phyloP scores from a whole-genome alignment of 768 basidiomycete species.

The Tylopilus rubrobrunneus region DNA sequence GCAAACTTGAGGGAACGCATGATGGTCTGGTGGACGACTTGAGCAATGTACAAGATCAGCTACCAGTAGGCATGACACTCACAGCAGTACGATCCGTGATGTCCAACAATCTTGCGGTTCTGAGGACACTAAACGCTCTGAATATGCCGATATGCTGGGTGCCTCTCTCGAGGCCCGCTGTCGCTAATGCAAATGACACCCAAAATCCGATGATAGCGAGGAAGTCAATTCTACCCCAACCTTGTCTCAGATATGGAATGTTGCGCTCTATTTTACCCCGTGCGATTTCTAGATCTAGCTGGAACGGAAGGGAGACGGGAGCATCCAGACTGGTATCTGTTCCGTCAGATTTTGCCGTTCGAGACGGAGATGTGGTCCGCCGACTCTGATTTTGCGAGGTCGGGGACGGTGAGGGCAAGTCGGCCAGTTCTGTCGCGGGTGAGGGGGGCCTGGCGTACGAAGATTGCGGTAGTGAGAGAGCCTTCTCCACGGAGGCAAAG shows the following conservation, averaged over 20 bases:
- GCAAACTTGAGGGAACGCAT: constrained; percentile 90
- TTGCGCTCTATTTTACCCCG: constrained; percentile 58
- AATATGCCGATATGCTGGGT: constrained; percentile 78
- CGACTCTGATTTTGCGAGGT: not conserved
- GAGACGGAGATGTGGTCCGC: constrained; percentile 46
- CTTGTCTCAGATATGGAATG: constrained; percentile 86
- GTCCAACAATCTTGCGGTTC: constrained; percentile 76
- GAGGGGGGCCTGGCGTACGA: constrained; percentile 16
- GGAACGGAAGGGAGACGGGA: constrained; percentile 58
- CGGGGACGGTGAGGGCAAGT: constrained; percentile 4
- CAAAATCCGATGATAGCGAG: constrained; percentile 85
- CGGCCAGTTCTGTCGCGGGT: constrained; percentile 9
- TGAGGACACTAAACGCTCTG: constrained; percentile 80
- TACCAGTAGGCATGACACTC: constrained; percentile 28
- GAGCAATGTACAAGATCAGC: constrained; percentile 4
- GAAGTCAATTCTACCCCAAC: constrained; percentile 88
- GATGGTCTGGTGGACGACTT: constrained; percentile 52
- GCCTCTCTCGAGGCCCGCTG: constrained; percentile 61
- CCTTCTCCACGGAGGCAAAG: constrained; percentile 37
- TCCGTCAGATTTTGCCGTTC: constrained; percentile 39
- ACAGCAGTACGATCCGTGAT: constrained; percentile 94
- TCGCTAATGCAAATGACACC: constrained; percentile 73
- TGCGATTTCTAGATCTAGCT: constrained; percentile 49
- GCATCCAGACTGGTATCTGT: constrained; percentile 31
- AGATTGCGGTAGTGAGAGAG: constrained; percentile 43